Evolutionary conservation across 345 rosid genomes (phyloP).

Genomic region (Bruguiera gymnorhiza): DNA sequence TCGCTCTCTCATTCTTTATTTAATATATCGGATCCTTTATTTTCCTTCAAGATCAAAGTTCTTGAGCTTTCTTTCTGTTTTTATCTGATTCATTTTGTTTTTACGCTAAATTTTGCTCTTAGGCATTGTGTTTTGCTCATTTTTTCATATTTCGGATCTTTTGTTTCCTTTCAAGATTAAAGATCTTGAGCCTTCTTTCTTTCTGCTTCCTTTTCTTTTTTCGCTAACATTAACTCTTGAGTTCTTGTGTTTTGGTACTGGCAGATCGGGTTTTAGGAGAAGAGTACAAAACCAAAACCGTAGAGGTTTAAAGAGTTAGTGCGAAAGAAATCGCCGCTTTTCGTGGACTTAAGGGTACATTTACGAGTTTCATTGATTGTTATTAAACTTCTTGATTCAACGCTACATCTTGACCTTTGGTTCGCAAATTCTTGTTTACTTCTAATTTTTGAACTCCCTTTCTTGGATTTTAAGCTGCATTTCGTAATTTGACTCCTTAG

Average conservation of each 20-base stretch:
- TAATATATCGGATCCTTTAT: no score
- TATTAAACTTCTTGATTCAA: not conserved
- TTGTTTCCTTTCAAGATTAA: not conserved
- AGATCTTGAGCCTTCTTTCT: not conserved
- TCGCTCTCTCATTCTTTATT: no score
- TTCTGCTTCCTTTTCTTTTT: not conserved
- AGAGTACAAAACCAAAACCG: conserved; percentile 45
- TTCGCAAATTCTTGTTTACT: no score
- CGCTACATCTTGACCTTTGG: no score
- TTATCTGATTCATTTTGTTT: no score
- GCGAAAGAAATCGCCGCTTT: conserved; percentile 71
- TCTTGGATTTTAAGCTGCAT: no score
- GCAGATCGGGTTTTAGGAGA: conserved; percentile 67
- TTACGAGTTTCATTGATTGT: not conserved
- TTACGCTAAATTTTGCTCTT: no score
- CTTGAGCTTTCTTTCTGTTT: no score
- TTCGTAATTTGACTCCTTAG: not conserved
- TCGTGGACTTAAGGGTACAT: conserved; percentile 78
- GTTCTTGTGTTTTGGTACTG: not conserved
- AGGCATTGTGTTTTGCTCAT: not conserved
- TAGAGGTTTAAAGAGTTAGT: conserved; percentile 62
- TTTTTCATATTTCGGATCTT: no score
- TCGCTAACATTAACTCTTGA: not conserved
- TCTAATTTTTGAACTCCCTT: no score
- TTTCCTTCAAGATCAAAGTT: no score